Conservation (phyloP, 2,329 filamentous ascomycete species). For the Sporothrix brunneoviolacea region DNA sequence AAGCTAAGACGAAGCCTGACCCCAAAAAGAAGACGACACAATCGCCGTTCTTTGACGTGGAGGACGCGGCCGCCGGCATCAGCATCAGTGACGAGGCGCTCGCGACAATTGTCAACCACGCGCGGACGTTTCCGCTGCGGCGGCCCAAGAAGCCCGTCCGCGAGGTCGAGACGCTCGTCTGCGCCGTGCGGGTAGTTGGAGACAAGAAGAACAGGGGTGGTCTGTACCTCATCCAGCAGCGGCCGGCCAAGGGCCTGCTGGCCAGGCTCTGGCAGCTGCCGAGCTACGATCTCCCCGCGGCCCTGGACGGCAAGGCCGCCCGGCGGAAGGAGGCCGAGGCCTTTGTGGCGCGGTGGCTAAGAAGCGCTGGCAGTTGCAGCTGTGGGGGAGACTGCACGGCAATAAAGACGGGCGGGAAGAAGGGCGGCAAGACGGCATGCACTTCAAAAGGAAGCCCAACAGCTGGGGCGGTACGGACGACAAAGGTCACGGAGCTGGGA, state of each 20-base stretch:
- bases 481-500: slow-evolving; percentile 38
- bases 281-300: slow-evolving; percentile 26
- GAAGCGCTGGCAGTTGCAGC: background rate
- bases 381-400: background rate
- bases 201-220: slow-evolving; percentile 27
- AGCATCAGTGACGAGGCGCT: background rate
- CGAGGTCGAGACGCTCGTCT: slow-evolving; percentile 47
- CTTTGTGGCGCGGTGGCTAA: slow-evolving; percentile 8
- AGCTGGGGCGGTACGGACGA: slow-evolving; percentile 16
- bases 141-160: slow-evolving; percentile 45
- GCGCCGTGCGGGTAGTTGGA: slow-evolving; percentile 35
- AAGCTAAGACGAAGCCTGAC: background rate
- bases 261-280: slow-evolving; percentile 53
- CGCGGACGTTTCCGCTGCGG: slow-evolving; percentile 45
- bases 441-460: background rate
- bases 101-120: slow-evolving; percentile 36
- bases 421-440: no score
- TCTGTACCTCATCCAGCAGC: slow-evolving; percentile 41
- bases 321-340: slow-evolving; percentile 9
- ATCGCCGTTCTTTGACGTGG: slow-evolving; percentile 29
- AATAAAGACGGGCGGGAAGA: no score
- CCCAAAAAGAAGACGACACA: slow-evolving; percentile 19
- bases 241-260: slow-evolving; percentile 47
- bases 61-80: slow-evolving; percentile 6
- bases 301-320: background rate